A percentile compares a stretch with the other conserved stretches of the same genome.
Conservation (phyloP, 2,329 filamentous ascomycete genomes). For the Myotisia sp. region DNA sequence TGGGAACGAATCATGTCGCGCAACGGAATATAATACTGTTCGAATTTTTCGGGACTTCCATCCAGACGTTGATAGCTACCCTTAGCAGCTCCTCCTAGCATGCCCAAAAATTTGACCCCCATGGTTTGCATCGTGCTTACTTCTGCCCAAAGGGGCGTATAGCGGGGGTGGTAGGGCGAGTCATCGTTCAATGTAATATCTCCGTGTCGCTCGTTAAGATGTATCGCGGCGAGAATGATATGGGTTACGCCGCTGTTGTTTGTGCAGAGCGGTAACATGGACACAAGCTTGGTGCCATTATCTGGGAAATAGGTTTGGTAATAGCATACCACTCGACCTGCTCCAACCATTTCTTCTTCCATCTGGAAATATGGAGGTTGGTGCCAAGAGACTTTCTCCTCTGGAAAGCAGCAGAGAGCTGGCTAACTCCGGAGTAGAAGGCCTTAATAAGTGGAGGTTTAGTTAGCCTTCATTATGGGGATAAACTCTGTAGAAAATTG, state of each 20-base stretch:
- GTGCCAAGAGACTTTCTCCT: too few species aligned
- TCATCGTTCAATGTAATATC: constrained; percentile 70
- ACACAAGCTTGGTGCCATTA: constrained; percentile 40
- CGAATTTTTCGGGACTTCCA: constrained; percentile 47
- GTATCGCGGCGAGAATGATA: constrained; percentile 73
- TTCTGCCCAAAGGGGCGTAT: constrained; percentile 64
- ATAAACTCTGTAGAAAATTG: too few species aligned
- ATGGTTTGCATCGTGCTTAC: constrained; percentile 54
- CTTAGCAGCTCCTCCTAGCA: constrained; percentile 73
- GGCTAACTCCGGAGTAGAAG: too few species aligned
- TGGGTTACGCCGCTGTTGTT: constrained; percentile 56
- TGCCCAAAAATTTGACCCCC: constrained; percentile 67
- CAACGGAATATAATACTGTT: constrained; percentile 58
- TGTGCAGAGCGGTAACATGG: constrained; percentile 46
- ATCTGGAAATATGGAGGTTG: too few species aligned
- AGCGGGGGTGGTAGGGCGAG: constrained; percentile 51
- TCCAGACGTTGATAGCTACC: constrained; percentile 55
- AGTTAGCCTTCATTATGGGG: too few species aligned
- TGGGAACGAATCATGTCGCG: constrained; percentile 48
- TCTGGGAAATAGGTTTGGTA: constrained; percentile 50
- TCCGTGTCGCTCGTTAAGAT: constrained; percentile 56
- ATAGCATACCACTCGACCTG: constrained; percentile 38
- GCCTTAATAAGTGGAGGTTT: too few species aligned
- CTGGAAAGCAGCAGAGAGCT: too few species aligned
- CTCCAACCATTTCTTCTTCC: too few species aligned